Evolutionary conservation across 1,284 basidiomycete species (phyloP), one percentile per base, ranked within the genome.

Genomic region (Abortiporus biennis): DNA sequence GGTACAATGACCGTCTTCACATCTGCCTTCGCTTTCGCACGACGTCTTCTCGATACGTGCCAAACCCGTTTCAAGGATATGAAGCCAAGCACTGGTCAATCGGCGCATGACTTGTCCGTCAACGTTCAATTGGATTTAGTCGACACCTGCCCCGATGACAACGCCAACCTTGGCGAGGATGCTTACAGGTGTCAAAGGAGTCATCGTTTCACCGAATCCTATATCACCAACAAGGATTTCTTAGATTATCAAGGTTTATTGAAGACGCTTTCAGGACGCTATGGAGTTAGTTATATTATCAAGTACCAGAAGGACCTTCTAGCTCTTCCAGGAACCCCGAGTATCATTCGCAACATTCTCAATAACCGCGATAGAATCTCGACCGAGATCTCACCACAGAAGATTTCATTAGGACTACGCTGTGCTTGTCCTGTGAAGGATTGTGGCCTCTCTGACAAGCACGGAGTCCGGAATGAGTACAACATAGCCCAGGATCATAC

Each of bases 371-470:
- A 47, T 15, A 43, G 41, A 25, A 27, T 56, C 32, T 51, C 48
- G 9, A 38, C 29, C 6, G 53, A 53, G 24, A 38, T 59, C 32
- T 45, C 54, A 6, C 58, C 58, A 16, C 36, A 50, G 25, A 40
- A 42, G 16, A 50, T 51, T 15, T 36, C 38, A 6, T 47, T 60
- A 21, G 54, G 53, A 2, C 45, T 61, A 24, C 54, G 59, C 8
- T 40, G 46, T 33, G 56, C 58, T 6, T 62, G 59, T 40, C 59
- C 58, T 19, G 41, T 43, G 6, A 42, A 39, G 13, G 49, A 44
- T 3, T 61, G 61, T 41, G 57, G 54, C 13, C 29, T 52, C 3
- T 57, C 57, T 13, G 61, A 63, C 32, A 62, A 62, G 47, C 54
- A 61, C 34, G 59, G 59, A 1, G 30, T 45, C 8, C 31, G 36